Percentiles rank a stretch among this genome's conserved stretches.
Conservation (phyloP, 257 asterid genomes). For the Verbena officinalis region DNA sequence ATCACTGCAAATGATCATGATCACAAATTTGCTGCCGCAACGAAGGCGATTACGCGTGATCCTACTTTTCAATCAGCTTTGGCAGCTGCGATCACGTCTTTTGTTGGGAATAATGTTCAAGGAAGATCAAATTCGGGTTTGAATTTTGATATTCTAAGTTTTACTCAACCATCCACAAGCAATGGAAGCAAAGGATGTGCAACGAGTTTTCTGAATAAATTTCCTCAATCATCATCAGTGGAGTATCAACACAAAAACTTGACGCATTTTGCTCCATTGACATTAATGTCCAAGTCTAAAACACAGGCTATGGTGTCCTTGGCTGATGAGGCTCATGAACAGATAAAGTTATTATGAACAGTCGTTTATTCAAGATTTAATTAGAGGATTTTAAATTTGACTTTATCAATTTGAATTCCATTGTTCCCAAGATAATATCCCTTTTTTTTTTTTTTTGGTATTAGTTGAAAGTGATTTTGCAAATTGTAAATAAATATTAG, state of each 20-base stretch:
- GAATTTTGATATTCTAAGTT: conserved; percentile 26
- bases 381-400: background rate
- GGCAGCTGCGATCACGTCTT: conserved; percentile 42
- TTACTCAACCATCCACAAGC: conserved; percentile 25
- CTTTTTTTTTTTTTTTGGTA: background rate
- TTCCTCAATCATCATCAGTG: conserved; percentile 25
- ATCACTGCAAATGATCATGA: conserved; percentile 17
- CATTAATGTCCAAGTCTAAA: conserved; percentile 26
- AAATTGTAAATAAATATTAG: conserved; percentile 22
- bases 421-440: background rate
- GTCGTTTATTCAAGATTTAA: too few relatives aligned
- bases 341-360: conserved; percentile 26
- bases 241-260: conserved; percentile 26
- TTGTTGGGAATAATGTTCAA: conserved; percentile 33
- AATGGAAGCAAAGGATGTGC: conserved; percentile 34
- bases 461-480: conserved; percentile 1
- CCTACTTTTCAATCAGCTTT: conserved; percentile 45
- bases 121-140: conserved; percentile 30
- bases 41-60: conserved; percentile 39
- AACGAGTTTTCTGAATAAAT: conserved; percentile 30
- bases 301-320: conserved; percentile 18
- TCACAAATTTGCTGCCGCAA: conserved; percentile 34
- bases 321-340: conserved; percentile 31
- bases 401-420: background rate
- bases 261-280: conserved; percentile 25